Evolutionary conservation across 768 basidiomycete species (phyloP).

Genomic region (Dictyophora rubrovolvata): DNA sequence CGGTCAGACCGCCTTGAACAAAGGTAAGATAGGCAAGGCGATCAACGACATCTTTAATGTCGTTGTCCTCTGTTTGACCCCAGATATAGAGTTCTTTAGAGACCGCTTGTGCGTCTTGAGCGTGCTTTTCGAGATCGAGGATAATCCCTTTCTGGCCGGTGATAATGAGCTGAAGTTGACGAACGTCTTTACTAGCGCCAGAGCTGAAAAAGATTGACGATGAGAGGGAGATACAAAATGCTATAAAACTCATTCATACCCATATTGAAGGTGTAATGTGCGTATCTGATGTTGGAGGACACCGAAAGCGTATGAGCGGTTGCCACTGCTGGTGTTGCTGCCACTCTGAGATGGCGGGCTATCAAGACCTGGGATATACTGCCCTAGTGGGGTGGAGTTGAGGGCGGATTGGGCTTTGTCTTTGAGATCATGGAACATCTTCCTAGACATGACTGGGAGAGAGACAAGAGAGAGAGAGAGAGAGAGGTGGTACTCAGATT

Average conservation of each 20-base stretch:
- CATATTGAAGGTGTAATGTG: conserved; percentile 63
- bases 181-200: conserved; percentile 8
- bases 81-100: conserved; percentile 82
- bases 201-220: neutral
- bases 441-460: conserved; percentile 4
- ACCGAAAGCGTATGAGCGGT: conserved; percentile 48
- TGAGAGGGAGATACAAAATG: neutral
- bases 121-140: conserved; percentile 58
- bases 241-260: conserved; percentile 28
- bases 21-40: conserved; percentile 76
- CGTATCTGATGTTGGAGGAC: conserved; percentile 65
- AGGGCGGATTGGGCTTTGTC: conserved; percentile 72
- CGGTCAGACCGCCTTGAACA: conserved; percentile 57
- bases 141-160: conserved; percentile 70
- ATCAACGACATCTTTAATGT: conserved; percentile 77
- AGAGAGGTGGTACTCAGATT: conserved; percentile 1
- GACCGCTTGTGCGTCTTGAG: conserved; percentile 56
- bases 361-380: conserved; percentile 35
- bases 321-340: neutral
- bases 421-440: conserved; percentile 55
- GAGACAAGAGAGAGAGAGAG: conserved; percentile 15
- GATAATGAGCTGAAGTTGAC: conserved; percentile 57
- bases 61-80: conserved; percentile 63
- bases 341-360: neutral
- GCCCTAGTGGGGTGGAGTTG: conserved; percentile 48